Evolutionary conservation across 495 filamentous ascomycete species (phyloP).

Genomic region (Talaromyces stipitatus): DNA sequence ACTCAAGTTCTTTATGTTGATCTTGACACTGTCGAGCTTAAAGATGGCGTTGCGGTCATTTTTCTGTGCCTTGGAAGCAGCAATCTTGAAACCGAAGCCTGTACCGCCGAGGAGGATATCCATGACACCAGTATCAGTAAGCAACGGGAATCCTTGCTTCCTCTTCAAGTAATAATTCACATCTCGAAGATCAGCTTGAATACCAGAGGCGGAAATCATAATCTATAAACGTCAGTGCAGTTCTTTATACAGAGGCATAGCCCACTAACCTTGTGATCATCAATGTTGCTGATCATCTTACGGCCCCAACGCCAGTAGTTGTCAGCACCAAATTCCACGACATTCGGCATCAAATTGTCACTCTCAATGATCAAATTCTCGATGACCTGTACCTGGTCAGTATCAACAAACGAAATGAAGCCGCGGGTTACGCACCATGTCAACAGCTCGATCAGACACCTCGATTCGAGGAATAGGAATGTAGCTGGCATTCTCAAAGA

Average conservation of each 20-base stretch:
- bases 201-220: constrained; percentile 75
- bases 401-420: neutral
- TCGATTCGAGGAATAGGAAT: constrained; percentile 92
- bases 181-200: constrained; percentile 63
- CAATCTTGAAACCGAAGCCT: constrained; percentile 88
- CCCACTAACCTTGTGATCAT: constrained; percentile 57
- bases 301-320: constrained; percentile 96
- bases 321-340: constrained; percentile 82
- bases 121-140: constrained; percentile 84
- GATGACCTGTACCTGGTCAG: constrained; percentile 41
- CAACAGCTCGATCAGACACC: constrained; percentile 76
- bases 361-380: constrained; percentile 95
- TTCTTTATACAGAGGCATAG: neutral
- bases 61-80: constrained; percentile 72
- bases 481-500: constrained; percentile 85
- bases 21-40: constrained; percentile 84
- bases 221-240: constrained; percentile 12
- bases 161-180: constrained; percentile 93
- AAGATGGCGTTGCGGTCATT: constrained; percentile 76
- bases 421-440: constrained; percentile 41
- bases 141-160: constrained; percentile 89
- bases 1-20: constrained; percentile 75
- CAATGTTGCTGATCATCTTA: constrained; percentile 72
- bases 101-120: constrained; percentile 84
- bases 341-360: constrained; percentile 95